A percentile compares a stretch with the other conserved stretches of the same genome.
Evolutionary conservation across 495 filamentous ascomycete species (phyloP).

Genomic region (Penicillium waksmanii): DNA sequence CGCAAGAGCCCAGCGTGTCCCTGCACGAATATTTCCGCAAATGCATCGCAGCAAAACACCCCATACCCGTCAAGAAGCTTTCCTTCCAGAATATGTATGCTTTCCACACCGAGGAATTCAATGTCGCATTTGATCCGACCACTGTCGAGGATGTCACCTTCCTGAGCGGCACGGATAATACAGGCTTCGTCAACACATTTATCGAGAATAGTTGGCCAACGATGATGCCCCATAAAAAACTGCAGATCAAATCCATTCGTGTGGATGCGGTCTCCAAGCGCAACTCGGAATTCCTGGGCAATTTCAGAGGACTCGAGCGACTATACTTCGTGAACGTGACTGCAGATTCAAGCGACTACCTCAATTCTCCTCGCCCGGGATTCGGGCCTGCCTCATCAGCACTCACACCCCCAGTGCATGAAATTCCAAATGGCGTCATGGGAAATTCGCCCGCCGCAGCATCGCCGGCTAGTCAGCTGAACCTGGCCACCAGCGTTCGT

Average conservation of each 20-base stretch:
- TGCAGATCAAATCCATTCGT: constrained; percentile 44
- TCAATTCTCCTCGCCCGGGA: constrained; percentile 34
- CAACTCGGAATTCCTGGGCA: constrained; percentile 43
- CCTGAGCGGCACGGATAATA: constrained; percentile 49
- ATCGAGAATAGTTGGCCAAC: constrained; percentile 57
- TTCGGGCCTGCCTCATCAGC: constrained; percentile 19
- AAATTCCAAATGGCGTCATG: constrained; percentile 21
- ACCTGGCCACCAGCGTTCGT: constrained; percentile 36
- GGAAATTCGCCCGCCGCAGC: constrained; percentile 27
- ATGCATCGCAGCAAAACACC: constrained; percentile 46
- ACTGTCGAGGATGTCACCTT: constrained; percentile 54
- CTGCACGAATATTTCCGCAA: constrained; percentile 61
- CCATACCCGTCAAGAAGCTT: constrained; percentile 50
- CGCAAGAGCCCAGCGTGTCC: constrained; percentile 59
- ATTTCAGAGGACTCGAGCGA: constrained; percentile 44
- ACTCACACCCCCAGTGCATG: constrained; percentile 36
- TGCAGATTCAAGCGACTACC: constrained; percentile 30
- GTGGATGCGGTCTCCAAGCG: constrained; percentile 46
- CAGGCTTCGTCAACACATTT: constrained; percentile 53
- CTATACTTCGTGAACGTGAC: constrained; percentile 51
- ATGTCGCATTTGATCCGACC: constrained; percentile 42
- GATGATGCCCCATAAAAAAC: constrained; percentile 20
- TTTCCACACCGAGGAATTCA: constrained; percentile 49
- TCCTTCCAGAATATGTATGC: constrained; percentile 62
- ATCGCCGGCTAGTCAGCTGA: constrained; percentile 34